Conservation (phyloP, 352 stramenopile species). For the Pythium oligandrum region DNA sequence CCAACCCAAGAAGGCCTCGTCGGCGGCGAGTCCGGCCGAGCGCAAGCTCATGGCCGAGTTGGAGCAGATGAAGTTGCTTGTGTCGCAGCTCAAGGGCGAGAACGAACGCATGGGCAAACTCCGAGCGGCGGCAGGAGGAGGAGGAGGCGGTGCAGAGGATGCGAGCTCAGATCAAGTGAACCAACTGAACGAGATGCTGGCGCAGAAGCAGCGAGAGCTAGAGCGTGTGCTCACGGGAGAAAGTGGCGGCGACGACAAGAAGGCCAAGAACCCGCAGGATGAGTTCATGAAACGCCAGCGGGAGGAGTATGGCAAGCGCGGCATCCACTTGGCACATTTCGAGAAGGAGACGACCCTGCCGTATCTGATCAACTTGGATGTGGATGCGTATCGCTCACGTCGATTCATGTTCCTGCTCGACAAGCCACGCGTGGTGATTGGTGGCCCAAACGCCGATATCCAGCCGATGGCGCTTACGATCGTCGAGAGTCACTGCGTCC, state of each 20-base stretch:
- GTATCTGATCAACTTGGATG: constrained; percentile 93
- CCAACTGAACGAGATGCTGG: constrained; percentile 59
- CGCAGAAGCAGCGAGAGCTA: constrained; percentile 67
- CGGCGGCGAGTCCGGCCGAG: constrained; percentile 86
- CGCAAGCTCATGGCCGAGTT: constrained; percentile 93
- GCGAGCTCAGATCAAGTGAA: constrained; percentile 44
- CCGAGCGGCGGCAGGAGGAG: constrained; percentile 24
- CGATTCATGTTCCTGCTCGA: constrained; percentile 91
- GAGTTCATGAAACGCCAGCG: constrained; percentile 85
- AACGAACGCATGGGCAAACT: constrained; percentile 75
- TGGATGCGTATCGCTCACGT: constrained; percentile 90
- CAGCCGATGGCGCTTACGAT: constrained; percentile 90
- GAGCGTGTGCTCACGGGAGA: constrained; percentile 62
- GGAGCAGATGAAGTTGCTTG: constrained; percentile 90
- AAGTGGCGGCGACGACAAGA: constrained; percentile 23
- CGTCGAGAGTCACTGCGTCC: constrained; percentile 81
- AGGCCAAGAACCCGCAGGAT: constrained; percentile 57
- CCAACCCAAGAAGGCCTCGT: constrained; percentile 92
- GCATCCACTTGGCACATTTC: constrained; percentile 88
- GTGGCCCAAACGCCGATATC: constrained; percentile 82
- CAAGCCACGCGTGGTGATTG: constrained; percentile 43
- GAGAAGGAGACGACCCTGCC: constrained; percentile 76
- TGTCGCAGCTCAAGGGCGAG: constrained; percentile 76
- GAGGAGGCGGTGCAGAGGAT: constrained; percentile 16
- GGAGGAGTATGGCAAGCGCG: constrained; percentile 89